phyloP scores from a whole-genome alignment of 1,284 basidiomycete genomes.

The Irpex lacteus region DNA sequence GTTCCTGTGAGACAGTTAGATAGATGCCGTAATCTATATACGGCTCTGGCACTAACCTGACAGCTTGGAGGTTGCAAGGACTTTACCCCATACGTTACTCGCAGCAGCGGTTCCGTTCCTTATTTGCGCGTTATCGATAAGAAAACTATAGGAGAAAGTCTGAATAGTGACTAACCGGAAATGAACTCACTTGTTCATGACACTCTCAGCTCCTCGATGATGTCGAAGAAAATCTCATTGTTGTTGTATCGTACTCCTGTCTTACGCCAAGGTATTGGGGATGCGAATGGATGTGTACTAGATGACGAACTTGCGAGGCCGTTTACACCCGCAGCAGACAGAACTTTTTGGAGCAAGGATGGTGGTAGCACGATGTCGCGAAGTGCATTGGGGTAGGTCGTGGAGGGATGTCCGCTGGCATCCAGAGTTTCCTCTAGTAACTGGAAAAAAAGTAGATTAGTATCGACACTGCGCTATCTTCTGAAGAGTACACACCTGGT shows the following conservation, averaged over 20 bases:
- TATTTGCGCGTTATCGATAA: conserved; percentile 5
- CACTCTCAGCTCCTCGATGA: conserved; percentile 80
- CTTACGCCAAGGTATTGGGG: conserved; percentile 93
- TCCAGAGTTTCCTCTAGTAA: conserved; percentile 95
- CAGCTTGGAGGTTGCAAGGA: conserved; percentile 80
- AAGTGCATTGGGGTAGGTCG: conserved; percentile 90
- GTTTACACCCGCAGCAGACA: conserved; percentile 52
- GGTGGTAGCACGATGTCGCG: conserved; percentile 92
- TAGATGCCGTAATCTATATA: background rate
- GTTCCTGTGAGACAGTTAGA: conserved; percentile 50
- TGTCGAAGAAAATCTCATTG: conserved; percentile 95
- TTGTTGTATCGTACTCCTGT: conserved; percentile 81
- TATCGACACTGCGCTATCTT: background rate
- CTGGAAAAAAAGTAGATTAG: conserved; percentile 35
- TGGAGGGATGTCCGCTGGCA: conserved; percentile 87
- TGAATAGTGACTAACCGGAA: background rate
- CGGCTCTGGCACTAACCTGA: conserved; percentile 50
- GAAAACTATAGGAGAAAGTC: background rate
- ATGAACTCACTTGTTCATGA: conserved; percentile 73
- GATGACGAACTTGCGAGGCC: conserved; percentile 36
- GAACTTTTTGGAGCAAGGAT: conserved; percentile 75
- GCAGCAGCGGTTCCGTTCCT: conserved; percentile 77
- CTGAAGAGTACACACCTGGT: conserved; percentile 61
- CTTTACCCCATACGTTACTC: conserved; percentile 75
- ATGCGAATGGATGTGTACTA: conserved; percentile 75